Conservation (phyloP, 2,329 filamentous ascomycete genomes). For the Calonectria pauciramosa region DNA sequence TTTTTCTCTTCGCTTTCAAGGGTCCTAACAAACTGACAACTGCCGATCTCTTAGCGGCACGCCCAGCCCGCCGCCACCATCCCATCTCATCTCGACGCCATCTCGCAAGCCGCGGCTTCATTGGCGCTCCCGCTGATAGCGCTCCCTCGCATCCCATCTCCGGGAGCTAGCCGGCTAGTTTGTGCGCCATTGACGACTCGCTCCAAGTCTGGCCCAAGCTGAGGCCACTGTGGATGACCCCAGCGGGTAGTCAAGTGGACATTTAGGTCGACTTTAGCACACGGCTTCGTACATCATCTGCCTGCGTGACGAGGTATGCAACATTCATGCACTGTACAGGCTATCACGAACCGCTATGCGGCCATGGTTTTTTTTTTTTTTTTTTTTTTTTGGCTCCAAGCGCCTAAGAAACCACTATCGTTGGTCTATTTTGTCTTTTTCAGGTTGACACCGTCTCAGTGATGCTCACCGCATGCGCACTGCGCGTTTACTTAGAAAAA, state of each 20-base stretch:
- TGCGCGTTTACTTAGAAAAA: not conserved
- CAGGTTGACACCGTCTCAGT: not conserved
- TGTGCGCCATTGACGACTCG: conserved; percentile 28
- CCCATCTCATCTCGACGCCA: conserved; percentile 21
- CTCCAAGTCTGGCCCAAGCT: not conserved
- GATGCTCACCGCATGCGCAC: not conserved
- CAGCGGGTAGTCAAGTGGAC: not conserved
- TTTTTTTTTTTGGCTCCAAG: not conserved
- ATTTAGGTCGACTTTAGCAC: conserved; percentile 4
- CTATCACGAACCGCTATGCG: not conserved
- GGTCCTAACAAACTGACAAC: conserved; percentile 6
- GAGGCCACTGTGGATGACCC: conserved; percentile 2
- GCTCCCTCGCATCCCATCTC: conserved; percentile 13
- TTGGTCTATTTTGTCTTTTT: not conserved
- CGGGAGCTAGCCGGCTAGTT: conserved; percentile 36
- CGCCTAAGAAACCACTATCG: not conserved
- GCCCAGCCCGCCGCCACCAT: conserved; percentile 14
- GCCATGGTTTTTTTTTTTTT: not conserved
- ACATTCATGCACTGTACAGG: conserved; percentile 1
- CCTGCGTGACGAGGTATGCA: conserved; percentile 1
- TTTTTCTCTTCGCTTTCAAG: not conserved
- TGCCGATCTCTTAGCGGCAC: conserved; percentile 29
- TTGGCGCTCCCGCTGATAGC: conserved; percentile 15
- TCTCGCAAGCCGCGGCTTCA: conserved; percentile 1
- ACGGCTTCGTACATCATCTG: not conserved